A percentile compares a stretch with the other conserved stretches of the same genome.
Evolutionary conservation across 2,329 filamentous ascomycete genomes (phyloP).

Genomic region (Raffaelea ambrosiae): DNA sequence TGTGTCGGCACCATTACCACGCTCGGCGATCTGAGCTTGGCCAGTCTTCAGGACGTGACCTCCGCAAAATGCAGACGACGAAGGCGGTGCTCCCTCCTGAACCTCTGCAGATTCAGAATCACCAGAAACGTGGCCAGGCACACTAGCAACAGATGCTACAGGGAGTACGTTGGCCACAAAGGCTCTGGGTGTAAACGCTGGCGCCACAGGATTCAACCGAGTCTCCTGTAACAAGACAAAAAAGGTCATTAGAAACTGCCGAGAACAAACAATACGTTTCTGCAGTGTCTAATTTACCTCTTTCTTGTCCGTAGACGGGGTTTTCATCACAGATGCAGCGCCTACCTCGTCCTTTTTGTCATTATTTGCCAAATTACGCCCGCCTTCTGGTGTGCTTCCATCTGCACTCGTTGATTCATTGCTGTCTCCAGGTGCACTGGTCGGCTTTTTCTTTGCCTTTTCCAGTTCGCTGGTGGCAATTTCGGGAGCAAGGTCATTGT

Average conservation of each 20-base stretch:
- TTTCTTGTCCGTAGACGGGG: slow-evolving; percentile 31
- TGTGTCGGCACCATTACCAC: too few species aligned
- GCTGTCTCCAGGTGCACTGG: background rate
- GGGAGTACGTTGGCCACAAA: slow-evolving; percentile 11
- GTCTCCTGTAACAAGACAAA: slow-evolving; percentile 33
- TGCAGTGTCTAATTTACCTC: slow-evolving; percentile 36
- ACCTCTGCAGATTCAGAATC: background rate
- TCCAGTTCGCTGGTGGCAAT: slow-evolving; percentile 24
- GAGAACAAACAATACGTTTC: slow-evolving; percentile 27
- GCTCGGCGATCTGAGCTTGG: too few species aligned
- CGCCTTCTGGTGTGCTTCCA: background rate
- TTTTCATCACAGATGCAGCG: slow-evolving; percentile 15
- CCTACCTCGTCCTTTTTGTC: background rate
- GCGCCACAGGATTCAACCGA: slow-evolving; percentile 46
- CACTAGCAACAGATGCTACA: background rate
- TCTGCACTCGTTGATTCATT: background rate
- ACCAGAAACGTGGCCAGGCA: slow-evolving; percentile 2
- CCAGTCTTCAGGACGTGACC: too few species aligned
- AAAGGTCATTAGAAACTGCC: slow-evolving; percentile 32
- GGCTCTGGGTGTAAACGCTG: slow-evolving; percentile 44
- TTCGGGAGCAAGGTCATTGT: slow-evolving; percentile 29
- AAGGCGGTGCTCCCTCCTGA: background rate
- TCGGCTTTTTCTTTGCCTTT: slow-evolving; percentile 20
- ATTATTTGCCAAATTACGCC: too few species aligned
- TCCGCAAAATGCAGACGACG: too few species aligned